A percentile compares a stretch with the other conserved stretches of the same genome.
Evolutionary conservation across 2,329 filamentous ascomycete genomes (phyloP).

Genomic region (Diaporthe nobilis): DNA sequence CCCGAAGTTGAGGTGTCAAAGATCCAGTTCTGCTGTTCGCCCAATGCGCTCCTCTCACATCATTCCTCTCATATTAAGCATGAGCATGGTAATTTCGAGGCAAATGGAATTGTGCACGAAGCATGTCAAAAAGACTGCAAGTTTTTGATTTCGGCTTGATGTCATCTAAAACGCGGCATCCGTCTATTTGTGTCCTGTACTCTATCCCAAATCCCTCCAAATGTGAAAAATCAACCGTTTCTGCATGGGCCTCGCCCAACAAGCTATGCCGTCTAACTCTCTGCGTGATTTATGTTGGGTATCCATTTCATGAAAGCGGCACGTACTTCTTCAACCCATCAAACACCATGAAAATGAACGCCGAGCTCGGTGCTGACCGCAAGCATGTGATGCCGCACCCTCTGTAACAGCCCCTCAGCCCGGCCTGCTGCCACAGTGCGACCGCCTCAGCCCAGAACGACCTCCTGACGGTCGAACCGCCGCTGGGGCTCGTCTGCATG

Average conservation of each 20-base stretch:
- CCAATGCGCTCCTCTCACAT: background rate
- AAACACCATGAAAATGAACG: slow-evolving; percentile 97
- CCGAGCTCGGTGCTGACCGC: slow-evolving; percentile 93
- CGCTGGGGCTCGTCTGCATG: slow-evolving; percentile 90
- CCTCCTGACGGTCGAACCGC: slow-evolving; percentile 65
- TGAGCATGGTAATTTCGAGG: background rate
- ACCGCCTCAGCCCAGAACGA: slow-evolving; percentile 81
- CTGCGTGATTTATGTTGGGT: slow-evolving; percentile 40
- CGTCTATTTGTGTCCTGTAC: slow-evolving; percentile 23
- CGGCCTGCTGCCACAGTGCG: slow-evolving; percentile 85
- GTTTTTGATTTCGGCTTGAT: background rate
- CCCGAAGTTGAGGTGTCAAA: background rate
- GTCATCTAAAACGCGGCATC: slow-evolving; percentile 3
- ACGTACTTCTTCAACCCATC: slow-evolving; percentile 85
- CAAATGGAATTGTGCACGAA: background rate
- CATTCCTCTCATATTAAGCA: background rate
- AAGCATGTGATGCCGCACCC: slow-evolving; percentile 95
- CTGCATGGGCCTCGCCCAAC: background rate
- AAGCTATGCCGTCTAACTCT: slow-evolving; percentile 34
- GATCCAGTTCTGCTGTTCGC: background rate
- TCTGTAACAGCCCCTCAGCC: slow-evolving; percentile 87
- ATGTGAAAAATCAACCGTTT: background rate
- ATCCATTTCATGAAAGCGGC: slow-evolving; percentile 57
- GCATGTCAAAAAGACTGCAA: background rate
- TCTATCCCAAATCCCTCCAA: slow-evolving; percentile 9